These are phyloP conservation scores for Sisymbrium altissimum DNA, from an alignment of 345 rosid species.

Conservation along the genomic window DNA sequence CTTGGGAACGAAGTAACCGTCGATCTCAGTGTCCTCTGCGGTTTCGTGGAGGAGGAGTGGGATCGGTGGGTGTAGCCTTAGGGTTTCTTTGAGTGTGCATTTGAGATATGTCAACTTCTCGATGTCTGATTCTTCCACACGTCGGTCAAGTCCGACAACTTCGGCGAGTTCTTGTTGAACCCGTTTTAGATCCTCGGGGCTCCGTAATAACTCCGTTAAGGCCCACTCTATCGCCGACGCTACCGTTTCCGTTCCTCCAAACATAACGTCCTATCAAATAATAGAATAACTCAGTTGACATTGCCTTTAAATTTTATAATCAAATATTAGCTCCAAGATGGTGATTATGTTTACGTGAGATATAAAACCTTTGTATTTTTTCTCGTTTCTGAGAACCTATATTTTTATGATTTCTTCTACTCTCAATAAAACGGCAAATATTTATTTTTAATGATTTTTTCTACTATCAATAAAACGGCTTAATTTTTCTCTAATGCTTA, in stretches of 20 bases:
- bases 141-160: slow-evolving; percentile 79
- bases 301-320: not conserved
- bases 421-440: no score
- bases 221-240: slow-evolving; percentile 98
- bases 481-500: no score
- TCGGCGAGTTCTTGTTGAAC: slow-evolving; percentile 79
- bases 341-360: not conserved
- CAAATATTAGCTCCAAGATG: not conserved
- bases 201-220: slow-evolving; percentile 72
- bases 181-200: slow-evolving; percentile 64
- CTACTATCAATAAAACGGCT: not conserved
- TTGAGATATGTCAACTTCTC: slow-evolving; percentile 70
- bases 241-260: slow-evolving; percentile 97
- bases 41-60: slow-evolving; percentile 97
- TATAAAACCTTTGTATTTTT: not conserved
- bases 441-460: no score
- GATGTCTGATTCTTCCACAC: slow-evolving; percentile 72
- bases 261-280: slow-evolving; percentile 82
- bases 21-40: slow-evolving; percentile 57
- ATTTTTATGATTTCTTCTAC: not conserved
- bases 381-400: not conserved
- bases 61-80: slow-evolving; percentile 93
- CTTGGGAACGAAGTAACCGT: slow-evolving; percentile 67
- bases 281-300: not conserved
- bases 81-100: slow-evolving; percentile 74